phyloP scores from a whole-genome alignment of 176 grass and related monocot genomes.

The Urochloa ruziziensis region DNA sequence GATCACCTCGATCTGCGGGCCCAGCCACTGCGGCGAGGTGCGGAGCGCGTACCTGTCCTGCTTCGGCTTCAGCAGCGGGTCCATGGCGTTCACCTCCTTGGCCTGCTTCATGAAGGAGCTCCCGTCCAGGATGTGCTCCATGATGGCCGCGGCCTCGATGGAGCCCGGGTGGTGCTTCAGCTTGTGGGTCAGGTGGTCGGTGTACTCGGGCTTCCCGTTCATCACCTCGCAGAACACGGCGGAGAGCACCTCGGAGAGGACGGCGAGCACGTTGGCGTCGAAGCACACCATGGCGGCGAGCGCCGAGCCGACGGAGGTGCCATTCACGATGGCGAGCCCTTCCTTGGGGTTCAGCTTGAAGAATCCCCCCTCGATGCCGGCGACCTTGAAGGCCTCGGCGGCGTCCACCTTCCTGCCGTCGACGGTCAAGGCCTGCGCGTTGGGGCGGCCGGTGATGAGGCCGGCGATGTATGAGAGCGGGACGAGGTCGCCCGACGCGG shows the following conservation, averaged over 20 bases:
- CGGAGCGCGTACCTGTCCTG: conserved; percentile 86
- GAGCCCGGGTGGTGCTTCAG: conserved; percentile 88
- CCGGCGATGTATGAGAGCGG: conserved; percentile 65
- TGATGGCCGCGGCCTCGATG: conserved; percentile 81
- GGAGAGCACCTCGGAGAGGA: conserved; percentile 60
- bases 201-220: conserved; percentile 82
- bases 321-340: conserved; percentile 77
- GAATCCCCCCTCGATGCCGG: conserved; percentile 56
- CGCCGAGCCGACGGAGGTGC: conserved; percentile 71
- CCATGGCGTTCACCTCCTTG: conserved; percentile 58
- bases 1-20: conserved; percentile 82
- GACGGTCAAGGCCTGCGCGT: conserved; percentile 51
- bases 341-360: conserved; percentile 90
- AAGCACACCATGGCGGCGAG: conserved; percentile 67
- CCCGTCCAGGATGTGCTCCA: conserved; percentile 76
- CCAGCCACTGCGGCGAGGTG: conserved; percentile 91
- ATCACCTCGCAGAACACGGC: conserved; percentile 83
- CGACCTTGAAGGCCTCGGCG: conserved; percentile 62
- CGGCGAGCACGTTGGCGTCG: conserved; percentile 69
- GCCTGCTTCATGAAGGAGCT: conserved; percentile 75
- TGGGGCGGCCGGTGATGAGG: conserved; percentile 55
- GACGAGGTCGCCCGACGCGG: conserved; percentile 64
- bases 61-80: conserved; percentile 70
- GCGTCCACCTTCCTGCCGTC: conserved; percentile 66
- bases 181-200: conserved; percentile 82